Conservation (phyloP, 345 rosid genomes). For the Rhodamnia argentea region DNA sequence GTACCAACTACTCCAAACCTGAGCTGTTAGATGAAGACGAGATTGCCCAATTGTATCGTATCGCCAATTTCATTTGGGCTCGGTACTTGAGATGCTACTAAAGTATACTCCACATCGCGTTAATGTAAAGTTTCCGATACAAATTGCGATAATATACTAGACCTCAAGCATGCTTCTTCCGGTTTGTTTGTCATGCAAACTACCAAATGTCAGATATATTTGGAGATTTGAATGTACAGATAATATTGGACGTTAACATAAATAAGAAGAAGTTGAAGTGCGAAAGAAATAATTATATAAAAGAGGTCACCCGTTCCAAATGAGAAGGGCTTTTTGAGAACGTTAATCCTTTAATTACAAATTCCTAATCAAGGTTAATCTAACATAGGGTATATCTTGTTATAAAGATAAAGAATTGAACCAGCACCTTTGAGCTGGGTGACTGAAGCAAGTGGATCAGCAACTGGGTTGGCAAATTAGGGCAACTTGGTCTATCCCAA, state of each 20-base stretch:
- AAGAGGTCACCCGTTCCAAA: background rate
- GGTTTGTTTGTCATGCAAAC: background rate
- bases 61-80: background rate
- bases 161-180: background rate
- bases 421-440: background rate
- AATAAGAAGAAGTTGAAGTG: background rate
- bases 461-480: background rate
- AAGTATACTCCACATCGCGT: background rate
- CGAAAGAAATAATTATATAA: background rate
- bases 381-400: background rate
- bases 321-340: background rate
- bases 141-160: background rate
- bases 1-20: background rate
- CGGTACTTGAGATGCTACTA: background rate
- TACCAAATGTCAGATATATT: background rate
- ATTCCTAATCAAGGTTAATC: background rate
- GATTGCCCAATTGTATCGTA: background rate
- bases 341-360: background rate
- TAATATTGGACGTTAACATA: background rate
- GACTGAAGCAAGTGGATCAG: background rate
- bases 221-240: background rate
- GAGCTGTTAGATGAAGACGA: background rate
- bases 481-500: background rate
- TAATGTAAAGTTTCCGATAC: background rate
- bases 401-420: background rate